Conservation (phyloP, 495 filamentous ascomycete genomes). For the Chaetomium cochliodes region DNA sequence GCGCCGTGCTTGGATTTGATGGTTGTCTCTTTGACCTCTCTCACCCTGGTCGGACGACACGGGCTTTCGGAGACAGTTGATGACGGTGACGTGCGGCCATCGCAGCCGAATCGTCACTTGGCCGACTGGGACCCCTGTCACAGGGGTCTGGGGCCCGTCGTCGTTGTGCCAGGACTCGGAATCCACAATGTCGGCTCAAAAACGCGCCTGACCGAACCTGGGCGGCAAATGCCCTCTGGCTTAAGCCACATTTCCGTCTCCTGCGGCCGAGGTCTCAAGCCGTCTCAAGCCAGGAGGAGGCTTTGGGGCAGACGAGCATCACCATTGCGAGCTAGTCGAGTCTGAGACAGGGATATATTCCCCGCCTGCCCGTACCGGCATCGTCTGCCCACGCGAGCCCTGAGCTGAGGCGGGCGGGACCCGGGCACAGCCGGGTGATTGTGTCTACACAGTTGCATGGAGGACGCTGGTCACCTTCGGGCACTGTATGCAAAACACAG, state of each 20-base stretch:
- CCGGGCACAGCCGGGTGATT: conserved; percentile 1
- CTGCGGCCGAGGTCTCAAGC: background rate
- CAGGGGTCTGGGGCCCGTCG: background rate
- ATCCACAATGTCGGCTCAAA: conserved; percentile 4
- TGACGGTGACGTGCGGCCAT: conserved; percentile 5
- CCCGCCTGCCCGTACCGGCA: conserved; percentile 4
- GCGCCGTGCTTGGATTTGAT: too few relatives aligned
- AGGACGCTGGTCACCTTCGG: background rate
- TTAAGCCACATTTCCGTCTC: background rate
- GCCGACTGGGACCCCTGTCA: background rate
- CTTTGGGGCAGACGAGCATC: background rate
- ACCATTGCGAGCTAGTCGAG: background rate
- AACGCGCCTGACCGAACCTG: background rate
- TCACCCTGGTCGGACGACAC: background rate
- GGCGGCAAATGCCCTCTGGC: background rate
- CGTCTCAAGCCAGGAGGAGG: background rate
- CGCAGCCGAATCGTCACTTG: background rate
- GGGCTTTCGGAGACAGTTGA: background rate
- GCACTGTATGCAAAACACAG: conserved; percentile 15
- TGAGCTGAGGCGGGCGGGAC: too few relatives aligned
- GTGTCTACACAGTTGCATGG: background rate
- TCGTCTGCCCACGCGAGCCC: background rate
- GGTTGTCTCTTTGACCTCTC: background rate
- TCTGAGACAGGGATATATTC: background rate
- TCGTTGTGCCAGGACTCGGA: background rate